phyloP scores from a whole-genome alignment of 1,284 basidiomycete species.

The Ustilago lituana region DNA sequence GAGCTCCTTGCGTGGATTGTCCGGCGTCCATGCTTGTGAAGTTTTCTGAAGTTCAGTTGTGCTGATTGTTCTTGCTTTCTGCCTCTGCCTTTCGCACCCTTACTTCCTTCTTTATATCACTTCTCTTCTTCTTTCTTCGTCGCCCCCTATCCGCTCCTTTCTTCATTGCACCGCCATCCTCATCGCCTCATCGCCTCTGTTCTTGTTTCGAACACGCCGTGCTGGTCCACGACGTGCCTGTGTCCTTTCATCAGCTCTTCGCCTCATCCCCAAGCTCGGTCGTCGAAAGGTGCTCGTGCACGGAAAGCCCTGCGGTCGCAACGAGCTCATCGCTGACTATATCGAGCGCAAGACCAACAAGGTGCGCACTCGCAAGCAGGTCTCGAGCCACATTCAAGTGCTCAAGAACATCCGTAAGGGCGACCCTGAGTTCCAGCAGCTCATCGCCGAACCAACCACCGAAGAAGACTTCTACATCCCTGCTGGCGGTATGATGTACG shows the following conservation, averaged over 20 bases:
- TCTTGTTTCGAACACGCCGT: background rate
- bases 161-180: background rate
- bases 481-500: constrained; percentile 67
- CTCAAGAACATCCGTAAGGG: constrained; percentile 67
- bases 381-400: constrained; percentile 68
- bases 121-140: background rate
- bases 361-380: constrained; percentile 65
- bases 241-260: constrained; percentile 60
- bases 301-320: constrained; percentile 71
- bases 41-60: background rate
- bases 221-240: constrained; percentile 18
- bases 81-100: background rate
- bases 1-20: too few relatives aligned
- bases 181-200: too few relatives aligned
- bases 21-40: background rate
- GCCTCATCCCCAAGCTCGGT: constrained; percentile 69
- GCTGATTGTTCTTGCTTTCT: constrained; percentile 1
- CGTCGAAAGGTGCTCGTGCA: constrained; percentile 70
- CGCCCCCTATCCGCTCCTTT: background rate
- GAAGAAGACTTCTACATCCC: constrained; percentile 67
- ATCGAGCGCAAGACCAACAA: constrained; percentile 69
- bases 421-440: constrained; percentile 67
- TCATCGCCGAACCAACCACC: constrained; percentile 63
- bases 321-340: constrained; percentile 71
- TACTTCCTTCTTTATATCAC: background rate